Percentiles rank a stretch among this genome's conserved stretches.
phyloP scores from a whole-genome alignment of 225 moss, liverwort and hornwort genomes.

The Sphagnum contortum region DNA sequence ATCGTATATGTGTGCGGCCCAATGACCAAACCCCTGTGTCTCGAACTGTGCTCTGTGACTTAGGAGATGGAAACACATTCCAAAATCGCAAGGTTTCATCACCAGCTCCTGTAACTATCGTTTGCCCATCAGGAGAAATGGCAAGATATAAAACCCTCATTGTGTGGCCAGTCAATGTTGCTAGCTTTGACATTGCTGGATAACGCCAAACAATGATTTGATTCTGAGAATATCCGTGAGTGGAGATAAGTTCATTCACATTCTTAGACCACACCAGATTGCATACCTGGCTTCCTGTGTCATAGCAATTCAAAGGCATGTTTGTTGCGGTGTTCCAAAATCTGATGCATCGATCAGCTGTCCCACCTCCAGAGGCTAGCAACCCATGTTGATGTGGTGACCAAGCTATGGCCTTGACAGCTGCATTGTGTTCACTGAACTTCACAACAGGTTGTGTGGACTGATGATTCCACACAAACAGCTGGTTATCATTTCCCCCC shows the following conservation, averaged over 20 bases:
- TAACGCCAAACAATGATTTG: constrained; percentile 98
- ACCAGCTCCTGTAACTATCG: constrained; percentile 95
- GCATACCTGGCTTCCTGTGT: constrained; percentile 94
- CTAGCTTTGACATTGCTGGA: constrained; percentile 95
- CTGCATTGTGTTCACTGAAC: constrained; percentile 98
- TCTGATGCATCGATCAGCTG: constrained; percentile 88
- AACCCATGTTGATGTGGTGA: constrained; percentile 95
- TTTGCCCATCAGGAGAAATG: constrained; percentile 95
- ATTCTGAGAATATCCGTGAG: constrained; percentile 96
- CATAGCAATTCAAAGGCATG: constrained; percentile 79
- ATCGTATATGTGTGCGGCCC: constrained; percentile 91
- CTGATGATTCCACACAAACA: constrained; percentile 95
- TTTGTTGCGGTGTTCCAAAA: constrained; percentile 97
- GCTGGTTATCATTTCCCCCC: constrained; percentile 93
- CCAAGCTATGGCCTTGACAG: constrained; percentile 98
- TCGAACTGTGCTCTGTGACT: constrained; percentile 89
- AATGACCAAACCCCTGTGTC: constrained; percentile 95
- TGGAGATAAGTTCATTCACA: constrained; percentile 97
- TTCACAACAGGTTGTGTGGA: constrained; percentile 85
- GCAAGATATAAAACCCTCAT: constrained; percentile 92
- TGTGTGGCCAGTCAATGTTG: constrained; percentile 90
- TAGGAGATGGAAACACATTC: constrained; percentile 97
- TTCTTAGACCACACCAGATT: constrained; percentile 99
- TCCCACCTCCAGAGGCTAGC: constrained; percentile 92
- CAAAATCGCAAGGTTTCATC: constrained; percentile 96